Evolutionary conservation across 352 stramenopile species (phyloP).

Genomic region (Peronospora farinosa): DNA sequence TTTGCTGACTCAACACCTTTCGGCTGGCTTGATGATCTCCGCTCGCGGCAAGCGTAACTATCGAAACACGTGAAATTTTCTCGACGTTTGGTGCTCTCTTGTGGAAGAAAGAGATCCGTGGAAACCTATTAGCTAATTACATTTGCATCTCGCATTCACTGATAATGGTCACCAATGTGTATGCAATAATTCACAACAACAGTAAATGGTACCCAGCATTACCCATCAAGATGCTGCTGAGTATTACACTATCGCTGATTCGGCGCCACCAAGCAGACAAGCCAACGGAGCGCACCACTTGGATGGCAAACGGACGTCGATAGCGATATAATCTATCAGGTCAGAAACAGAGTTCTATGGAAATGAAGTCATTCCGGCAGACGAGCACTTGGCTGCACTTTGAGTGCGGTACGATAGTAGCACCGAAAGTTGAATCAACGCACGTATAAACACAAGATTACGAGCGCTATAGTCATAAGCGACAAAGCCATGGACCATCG

Average conservation of each 20-base stretch:
- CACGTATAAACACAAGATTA: neutral
- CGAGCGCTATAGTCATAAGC: neutral
- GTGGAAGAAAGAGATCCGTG: conserved; percentile 6
- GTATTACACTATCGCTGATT: neutral
- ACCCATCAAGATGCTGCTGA: neutral
- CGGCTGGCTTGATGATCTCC: conserved; percentile 6
- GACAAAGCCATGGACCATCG: neutral
- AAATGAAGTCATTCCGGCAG: conserved; percentile 20
- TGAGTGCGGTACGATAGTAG: neutral
- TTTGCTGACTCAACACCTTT: conserved; percentile 5
- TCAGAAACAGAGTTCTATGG: conserved; percentile 24
- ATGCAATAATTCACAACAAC: conserved; percentile 11
- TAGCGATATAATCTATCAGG: conserved; percentile 13
- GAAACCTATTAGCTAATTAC: neutral
- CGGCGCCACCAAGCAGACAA: conserved; percentile 21
- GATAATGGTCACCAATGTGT: conserved; percentile 1
- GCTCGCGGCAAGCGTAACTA: conserved; percentile 4
- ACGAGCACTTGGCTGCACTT: conserved; percentile 23
- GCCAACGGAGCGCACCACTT: conserved; percentile 13
- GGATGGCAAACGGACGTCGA: conserved; percentile 19
- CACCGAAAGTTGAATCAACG: neutral
- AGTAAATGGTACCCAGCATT: neutral
- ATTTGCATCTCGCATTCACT: neutral
- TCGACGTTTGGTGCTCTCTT: conserved; percentile 12
- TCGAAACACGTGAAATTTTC: neutral